Percentiles rank a stretch among this genome's conserved stretches.
Conservation (phyloP, 2,329 filamentous ascomycete genomes). For the Sporothrix protearum region DNA sequence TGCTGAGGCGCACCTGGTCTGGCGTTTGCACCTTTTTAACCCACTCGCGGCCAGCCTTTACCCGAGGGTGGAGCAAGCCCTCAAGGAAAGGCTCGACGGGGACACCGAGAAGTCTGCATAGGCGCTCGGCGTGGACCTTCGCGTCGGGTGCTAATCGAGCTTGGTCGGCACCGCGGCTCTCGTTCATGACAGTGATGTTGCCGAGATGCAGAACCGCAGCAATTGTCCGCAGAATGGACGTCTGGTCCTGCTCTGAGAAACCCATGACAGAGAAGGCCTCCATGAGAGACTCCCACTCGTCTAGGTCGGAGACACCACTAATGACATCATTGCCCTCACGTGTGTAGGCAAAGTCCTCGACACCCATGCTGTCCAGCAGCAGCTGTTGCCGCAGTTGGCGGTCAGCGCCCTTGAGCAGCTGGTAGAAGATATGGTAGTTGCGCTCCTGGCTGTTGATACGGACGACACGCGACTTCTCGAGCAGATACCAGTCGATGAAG, state of each 20-base stretch:
- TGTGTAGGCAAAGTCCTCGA: conserved; percentile 89
- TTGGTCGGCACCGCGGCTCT: conserved; percentile 87
- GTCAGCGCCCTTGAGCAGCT: conserved; percentile 82
- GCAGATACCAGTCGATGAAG: conserved; percentile 96
- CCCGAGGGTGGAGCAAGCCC: conserved; percentile 83
- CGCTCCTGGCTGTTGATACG: conserved; percentile 81
- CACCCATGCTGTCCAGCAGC: conserved; percentile 67
- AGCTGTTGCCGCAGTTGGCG: conserved; percentile 69
- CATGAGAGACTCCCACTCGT: conserved; percentile 85
- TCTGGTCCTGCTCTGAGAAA: conserved; percentile 80
- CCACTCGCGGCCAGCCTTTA: conserved; percentile 96
- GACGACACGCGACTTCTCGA: conserved; percentile 97
- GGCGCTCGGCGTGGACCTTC: conserved; percentile 68
- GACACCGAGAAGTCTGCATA: conserved; percentile 82
- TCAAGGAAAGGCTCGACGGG: conserved; percentile 80
- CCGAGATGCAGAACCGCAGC: conserved; percentile 91
- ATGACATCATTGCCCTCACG: conserved; percentile 89
- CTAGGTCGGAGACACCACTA: conserved; percentile 78
- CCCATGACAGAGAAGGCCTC: conserved; percentile 95
- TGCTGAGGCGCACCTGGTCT: conserved; percentile 84
- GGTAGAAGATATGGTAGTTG: conserved; percentile 98
- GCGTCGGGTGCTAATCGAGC: conserved; percentile 76
- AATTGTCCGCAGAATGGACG: conserved; percentile 77
- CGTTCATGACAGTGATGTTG: conserved; percentile 84
- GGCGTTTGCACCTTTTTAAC: conserved; percentile 98